A percentile compares a stretch with the other conserved stretches of the same genome.
Evolutionary conservation across 176 grass and related monocot species (phyloP).

Genomic region (Triticum dicoccoides): DNA sequence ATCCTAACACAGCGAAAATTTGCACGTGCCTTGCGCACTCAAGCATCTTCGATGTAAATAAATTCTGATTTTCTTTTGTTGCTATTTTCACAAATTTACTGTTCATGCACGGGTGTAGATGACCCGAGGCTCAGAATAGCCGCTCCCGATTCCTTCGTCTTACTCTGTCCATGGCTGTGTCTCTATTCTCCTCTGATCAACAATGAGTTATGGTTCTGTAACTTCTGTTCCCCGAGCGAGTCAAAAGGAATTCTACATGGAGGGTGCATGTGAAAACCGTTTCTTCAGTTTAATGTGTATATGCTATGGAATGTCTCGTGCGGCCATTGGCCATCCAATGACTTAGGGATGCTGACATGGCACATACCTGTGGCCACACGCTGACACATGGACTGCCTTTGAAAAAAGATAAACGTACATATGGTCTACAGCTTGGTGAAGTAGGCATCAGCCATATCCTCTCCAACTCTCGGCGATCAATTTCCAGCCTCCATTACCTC

Average conservation of each 20-base stretch:
- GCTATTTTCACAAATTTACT: too few species aligned
- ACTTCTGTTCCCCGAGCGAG: too few species aligned
- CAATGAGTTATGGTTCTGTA: background rate
- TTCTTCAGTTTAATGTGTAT: background rate
- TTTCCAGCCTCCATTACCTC: slow-evolving; percentile 61
- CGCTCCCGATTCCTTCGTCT: too few species aligned
- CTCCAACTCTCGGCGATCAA: slow-evolving; percentile 3
- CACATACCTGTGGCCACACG: background rate
- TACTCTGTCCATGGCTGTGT: too few species aligned
- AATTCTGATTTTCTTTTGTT: too few species aligned
- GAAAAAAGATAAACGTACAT: slow-evolving; percentile 14
- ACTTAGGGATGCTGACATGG: slow-evolving; percentile 22
- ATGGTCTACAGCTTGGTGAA: slow-evolving; percentile 1
- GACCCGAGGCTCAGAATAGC: background rate
- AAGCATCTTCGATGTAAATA: too few species aligned
- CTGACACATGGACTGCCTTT: background rate
- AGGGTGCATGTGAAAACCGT: background rate
- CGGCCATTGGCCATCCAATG: background rate
- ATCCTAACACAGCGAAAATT: too few species aligned
- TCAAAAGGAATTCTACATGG: background rate
- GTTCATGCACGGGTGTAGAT: background rate
- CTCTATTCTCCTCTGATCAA: background rate
- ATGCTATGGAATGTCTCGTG: background rate
- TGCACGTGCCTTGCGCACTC: too few species aligned
- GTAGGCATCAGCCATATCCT: slow-evolving; percentile 24